phyloP scores from a whole-genome alignment of 2,329 filamentous ascomycete species.

The Colletotrichum karsti region DNA sequence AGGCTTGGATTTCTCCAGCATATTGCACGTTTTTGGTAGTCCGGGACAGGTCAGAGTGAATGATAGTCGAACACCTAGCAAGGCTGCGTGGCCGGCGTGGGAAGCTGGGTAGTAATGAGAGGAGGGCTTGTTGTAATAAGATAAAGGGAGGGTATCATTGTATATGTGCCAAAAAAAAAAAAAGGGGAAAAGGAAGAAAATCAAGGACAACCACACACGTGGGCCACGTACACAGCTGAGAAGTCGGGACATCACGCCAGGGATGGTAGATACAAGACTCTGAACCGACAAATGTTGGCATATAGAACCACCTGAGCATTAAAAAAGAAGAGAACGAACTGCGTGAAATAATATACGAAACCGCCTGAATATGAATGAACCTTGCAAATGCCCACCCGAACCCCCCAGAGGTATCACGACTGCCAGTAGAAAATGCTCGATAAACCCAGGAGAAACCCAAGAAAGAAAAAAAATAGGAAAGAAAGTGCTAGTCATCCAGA shows the following conservation, averaged over 20 bases:
- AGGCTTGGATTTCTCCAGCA: no score
- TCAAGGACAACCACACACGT: neutral
- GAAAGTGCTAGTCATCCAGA: slow-evolving; percentile 13
- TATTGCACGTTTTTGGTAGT: no score
- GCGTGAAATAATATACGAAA: neutral
- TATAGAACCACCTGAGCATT: slow-evolving; percentile 2
- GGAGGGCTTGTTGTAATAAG: neutral
- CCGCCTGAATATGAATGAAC: neutral
- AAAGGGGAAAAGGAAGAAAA: neutral
- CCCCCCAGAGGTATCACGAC: slow-evolving; percentile 30
- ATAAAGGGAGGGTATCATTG: slow-evolving; percentile 30
- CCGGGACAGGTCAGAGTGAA: no score
- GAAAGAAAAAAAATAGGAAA: slow-evolving; percentile 32
- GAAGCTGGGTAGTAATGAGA: neutral
- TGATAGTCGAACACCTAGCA: neutral
- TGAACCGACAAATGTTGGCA: neutral
- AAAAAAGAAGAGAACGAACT: neutral
- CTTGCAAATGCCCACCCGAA: slow-evolving; percentile 29
- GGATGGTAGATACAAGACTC: neutral
- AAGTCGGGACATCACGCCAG: neutral
- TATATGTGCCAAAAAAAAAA: neutral
- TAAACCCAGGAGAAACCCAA: slow-evolving; percentile 30
- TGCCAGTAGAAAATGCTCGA: slow-evolving; percentile 30
- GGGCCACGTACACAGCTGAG: neutral
- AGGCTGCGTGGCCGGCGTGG: neutral